These are phyloP conservation scores for Saccharomyces hybrid DNA, from an alignment of 1,139 yeast species.

Conservation along the genomic window DNA sequence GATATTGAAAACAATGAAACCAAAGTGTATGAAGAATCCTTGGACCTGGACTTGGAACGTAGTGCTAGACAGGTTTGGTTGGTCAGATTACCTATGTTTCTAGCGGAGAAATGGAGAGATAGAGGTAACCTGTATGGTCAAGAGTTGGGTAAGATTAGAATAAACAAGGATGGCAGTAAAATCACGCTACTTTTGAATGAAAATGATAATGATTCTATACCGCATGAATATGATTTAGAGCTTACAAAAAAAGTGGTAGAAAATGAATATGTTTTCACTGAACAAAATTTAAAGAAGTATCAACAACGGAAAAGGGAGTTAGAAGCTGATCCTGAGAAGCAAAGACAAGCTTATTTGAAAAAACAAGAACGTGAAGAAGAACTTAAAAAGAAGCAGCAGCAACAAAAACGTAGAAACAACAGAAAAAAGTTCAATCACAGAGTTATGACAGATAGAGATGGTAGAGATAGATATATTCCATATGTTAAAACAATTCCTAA, in stretches of 20 bases:
- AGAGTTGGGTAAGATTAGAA: conserved; percentile 73
- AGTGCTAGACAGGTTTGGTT: conserved; percentile 78
- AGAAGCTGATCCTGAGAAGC: conserved; percentile 33
- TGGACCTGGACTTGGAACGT: conserved; percentile 50
- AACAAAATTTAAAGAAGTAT: conserved; percentile 67
- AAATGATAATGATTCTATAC: conserved; percentile 46
- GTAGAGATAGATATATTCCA: conserved; percentile 49
- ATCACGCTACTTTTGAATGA: conserved; percentile 53
- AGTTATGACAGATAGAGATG: conserved; percentile 36
- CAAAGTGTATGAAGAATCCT: conserved; percentile 42
- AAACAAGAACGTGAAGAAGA: conserved; percentile 35
- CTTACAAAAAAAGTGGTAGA: conserved; percentile 71
- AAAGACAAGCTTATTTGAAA: conserved; percentile 36
- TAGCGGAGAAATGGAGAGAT: conserved; percentile 75
- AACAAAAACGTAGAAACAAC: conserved; percentile 28
- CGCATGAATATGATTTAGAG: conserved; percentile 75
- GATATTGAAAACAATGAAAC: conserved; percentile 34
- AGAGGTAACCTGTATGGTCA: conserved; percentile 57
- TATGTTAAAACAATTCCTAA: conserved; percentile 77
- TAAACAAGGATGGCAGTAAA: conserved; percentile 44
- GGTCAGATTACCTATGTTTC: conserved; percentile 79
- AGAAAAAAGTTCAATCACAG: conserved; percentile 30
- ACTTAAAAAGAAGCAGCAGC: conserved; percentile 32
- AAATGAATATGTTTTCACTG: conserved; percentile 86
- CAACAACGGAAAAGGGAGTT: conserved; percentile 45